Evolutionary conservation across 1,284 basidiomycete species (phyloP).

Genomic region (Coriolopsis trogii): DNA sequence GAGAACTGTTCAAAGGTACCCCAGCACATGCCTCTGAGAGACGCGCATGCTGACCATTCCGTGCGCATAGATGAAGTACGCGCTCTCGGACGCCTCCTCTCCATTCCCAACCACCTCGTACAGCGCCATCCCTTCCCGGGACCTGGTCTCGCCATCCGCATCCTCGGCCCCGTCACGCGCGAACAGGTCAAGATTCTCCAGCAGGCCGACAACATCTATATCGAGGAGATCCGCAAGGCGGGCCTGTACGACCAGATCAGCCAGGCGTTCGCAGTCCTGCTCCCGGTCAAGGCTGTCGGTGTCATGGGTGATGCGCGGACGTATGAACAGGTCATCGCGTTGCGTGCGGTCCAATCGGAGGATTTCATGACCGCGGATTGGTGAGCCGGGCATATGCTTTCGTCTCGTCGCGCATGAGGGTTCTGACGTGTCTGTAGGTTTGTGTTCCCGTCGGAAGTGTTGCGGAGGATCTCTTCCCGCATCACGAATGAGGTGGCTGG

Average conservation of each 20-base stretch:
- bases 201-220: slow-evolving; percentile 94
- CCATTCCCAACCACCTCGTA: slow-evolving; percentile 92
- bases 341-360: slow-evolving; percentile 91
- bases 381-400: slow-evolving; percentile 39
- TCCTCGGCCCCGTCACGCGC: slow-evolving; percentile 92
- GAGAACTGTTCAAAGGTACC: slow-evolving; percentile 97
- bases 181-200: slow-evolving; percentile 96
- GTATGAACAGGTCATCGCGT: slow-evolving; percentile 94
- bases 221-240: slow-evolving; percentile 95
- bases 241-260: slow-evolving; percentile 93
- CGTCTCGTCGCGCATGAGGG: neutral
- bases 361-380: slow-evolving; percentile 99
- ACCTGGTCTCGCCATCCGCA: slow-evolving; percentile 98
- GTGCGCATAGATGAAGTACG: slow-evolving; percentile 86
- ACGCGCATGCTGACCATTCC: slow-evolving; percentile 1
- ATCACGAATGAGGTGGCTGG: slow-evolving; percentile 98
- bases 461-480: slow-evolving; percentile 91
- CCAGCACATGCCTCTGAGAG: slow-evolving; percentile 1
- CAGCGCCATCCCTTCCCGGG: slow-evolving; percentile 99
- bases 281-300: slow-evolving; percentile 97
- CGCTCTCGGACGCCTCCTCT: slow-evolving; percentile 86
- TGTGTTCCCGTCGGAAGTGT: slow-evolving; percentile 91
- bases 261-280: slow-evolving; percentile 95
- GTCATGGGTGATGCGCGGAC: slow-evolving; percentile 98
- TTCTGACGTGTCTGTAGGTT: slow-evolving; percentile 54